These are phyloP conservation scores for Dryas integrifolia DNA, from an alignment of 331 rosid species.

Conservation along the genomic window DNA sequence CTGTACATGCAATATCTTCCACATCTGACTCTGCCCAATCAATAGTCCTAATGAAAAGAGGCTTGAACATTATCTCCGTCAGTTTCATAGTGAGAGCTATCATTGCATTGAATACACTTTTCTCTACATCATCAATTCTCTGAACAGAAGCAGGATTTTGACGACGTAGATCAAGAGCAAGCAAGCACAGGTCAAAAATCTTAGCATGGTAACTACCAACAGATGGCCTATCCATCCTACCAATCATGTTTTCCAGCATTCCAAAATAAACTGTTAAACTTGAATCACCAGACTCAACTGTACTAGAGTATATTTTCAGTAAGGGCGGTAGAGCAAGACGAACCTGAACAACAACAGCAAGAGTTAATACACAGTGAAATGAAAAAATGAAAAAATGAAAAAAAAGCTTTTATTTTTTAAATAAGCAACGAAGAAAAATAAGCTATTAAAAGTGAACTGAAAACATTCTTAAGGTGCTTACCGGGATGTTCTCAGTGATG, in stretches of 20 bases:
- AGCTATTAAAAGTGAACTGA: background rate
- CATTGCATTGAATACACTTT: slow-evolving; percentile 53
- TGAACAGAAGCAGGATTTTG: slow-evolving; percentile 58
- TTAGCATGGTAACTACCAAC: slow-evolving; percentile 57
- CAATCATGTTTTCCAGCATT: slow-evolving; percentile 61
- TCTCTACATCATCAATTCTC: slow-evolving; percentile 62
- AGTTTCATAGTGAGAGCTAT: slow-evolving; percentile 71
- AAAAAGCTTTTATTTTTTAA: background rate
- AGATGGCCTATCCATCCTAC: slow-evolving; percentile 68
- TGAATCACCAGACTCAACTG: slow-evolving; percentile 71
- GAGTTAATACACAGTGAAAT: slow-evolving; percentile 1
- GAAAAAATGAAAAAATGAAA: slow-evolving; percentile 10
- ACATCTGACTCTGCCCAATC: slow-evolving; percentile 83
- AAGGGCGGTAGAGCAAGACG: slow-evolving; percentile 75
- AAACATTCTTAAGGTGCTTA: slow-evolving; percentile 41
- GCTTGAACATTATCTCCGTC: slow-evolving; percentile 87
- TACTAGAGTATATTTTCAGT: slow-evolving; percentile 52
- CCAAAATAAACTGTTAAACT: slow-evolving; percentile 66
- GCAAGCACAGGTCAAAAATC: slow-evolving; percentile 71
- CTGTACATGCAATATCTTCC: slow-evolving; percentile 41
- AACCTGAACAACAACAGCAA: slow-evolving; percentile 49
- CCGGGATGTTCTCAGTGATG: slow-evolving; percentile 70
- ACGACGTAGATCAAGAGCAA: slow-evolving; percentile 78
- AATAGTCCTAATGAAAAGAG: slow-evolving; percentile 73
- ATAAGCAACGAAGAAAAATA: background rate